Percentiles rank a stretch among this genome's conserved stretches.
Conservation (phyloP, 805 yeast genomes). For the Candida insectorum region DNA sequence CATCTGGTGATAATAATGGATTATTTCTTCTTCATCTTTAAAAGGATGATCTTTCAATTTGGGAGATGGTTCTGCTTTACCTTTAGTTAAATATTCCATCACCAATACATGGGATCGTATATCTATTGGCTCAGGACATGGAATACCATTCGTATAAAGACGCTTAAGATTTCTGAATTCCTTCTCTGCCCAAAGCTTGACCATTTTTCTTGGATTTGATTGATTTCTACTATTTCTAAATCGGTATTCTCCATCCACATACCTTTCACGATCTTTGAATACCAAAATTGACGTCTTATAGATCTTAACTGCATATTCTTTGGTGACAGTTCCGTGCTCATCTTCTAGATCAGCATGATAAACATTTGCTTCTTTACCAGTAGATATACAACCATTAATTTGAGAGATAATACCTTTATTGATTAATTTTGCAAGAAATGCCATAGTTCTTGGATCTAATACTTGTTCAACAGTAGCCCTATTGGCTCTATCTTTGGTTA, state of each 20-base stretch:
- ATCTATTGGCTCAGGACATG: conserved; percentile 92
- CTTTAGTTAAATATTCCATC: conserved; percentile 83
- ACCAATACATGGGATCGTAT: conserved; percentile 86
- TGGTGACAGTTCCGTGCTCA: conserved; percentile 46
- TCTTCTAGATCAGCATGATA: conserved; percentile 70
- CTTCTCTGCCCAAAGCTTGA: conserved; percentile 97
- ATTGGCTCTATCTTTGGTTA: conserved; percentile 78
- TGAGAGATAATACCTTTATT: conserved; percentile 80
- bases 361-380: conserved; percentile 99
- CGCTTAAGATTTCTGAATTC: conserved; percentile 92
- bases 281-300: conserved; percentile 95
- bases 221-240: conserved; percentile 81
- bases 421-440: conserved; percentile 75
- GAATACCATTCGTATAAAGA: conserved; percentile 71
- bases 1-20: conserved; percentile 70
- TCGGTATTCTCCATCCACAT: conserved; percentile 93
- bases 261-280: conserved; percentile 94
- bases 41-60: conserved; percentile 81
- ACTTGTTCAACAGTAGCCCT: conserved; percentile 98
- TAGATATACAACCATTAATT: conserved; percentile 89
- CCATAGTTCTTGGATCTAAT: conserved; percentile 88
- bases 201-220: conserved; percentile 96
- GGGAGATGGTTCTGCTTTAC: conserved; percentile 89
- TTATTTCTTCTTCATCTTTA: conserved; percentile 61
- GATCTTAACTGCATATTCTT: conserved; percentile 84